phyloP scores from a whole-genome alignment of 2,329 filamentous ascomycete genomes.

The Corinectria fuckeliana region DNA sequence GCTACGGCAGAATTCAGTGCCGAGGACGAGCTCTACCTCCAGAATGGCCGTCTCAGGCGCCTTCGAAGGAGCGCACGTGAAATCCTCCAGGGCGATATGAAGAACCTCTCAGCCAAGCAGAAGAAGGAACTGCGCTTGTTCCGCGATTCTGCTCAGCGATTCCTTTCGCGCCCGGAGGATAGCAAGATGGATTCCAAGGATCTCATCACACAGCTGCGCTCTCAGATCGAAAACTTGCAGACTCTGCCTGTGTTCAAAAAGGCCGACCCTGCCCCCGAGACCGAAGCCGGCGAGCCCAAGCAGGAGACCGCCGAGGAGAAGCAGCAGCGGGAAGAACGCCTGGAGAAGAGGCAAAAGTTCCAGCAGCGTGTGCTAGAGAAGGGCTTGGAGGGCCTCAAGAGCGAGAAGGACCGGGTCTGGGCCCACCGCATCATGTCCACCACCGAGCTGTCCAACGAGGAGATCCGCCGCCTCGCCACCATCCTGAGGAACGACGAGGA shows the following conservation, averaged over 20 bases:
- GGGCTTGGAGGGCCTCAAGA: slow-evolving; percentile 44
- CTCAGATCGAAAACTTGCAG: slow-evolving; percentile 44
- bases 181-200: slow-evolving; percentile 39
- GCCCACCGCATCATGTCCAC: slow-evolving; percentile 44
- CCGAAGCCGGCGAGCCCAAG: slow-evolving; percentile 3
- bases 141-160: slow-evolving; percentile 66
- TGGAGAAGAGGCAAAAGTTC: slow-evolving; percentile 35
- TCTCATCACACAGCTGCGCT: slow-evolving; percentile 42
- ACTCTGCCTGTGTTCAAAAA: slow-evolving; percentile 42
- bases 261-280: slow-evolving; percentile 29
- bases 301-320: slow-evolving; percentile 26
- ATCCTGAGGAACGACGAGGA: slow-evolving; percentile 70
- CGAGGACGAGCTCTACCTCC: slow-evolving; percentile 35
- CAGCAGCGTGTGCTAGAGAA: slow-evolving; percentile 43
- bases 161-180: slow-evolving; percentile 55
- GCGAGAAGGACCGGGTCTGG: slow-evolving; percentile 40
- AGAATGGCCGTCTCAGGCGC: slow-evolving; percentile 36
- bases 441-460: slow-evolving; percentile 51
- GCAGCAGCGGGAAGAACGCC: slow-evolving; percentile 24
- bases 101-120: slow-evolving; percentile 68
- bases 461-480: slow-evolving; percentile 58
- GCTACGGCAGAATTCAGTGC: slow-evolving; percentile 26
- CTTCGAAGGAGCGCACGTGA: slow-evolving; percentile 44
- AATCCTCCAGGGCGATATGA: slow-evolving; percentile 51
- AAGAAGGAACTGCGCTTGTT: slow-evolving; percentile 81